Evolutionary conservation across 108 stramenopile genomes (phyloP), one percentile per base, ranked within the genome.

Genomic region (Skeletonema menzelii): DNA sequence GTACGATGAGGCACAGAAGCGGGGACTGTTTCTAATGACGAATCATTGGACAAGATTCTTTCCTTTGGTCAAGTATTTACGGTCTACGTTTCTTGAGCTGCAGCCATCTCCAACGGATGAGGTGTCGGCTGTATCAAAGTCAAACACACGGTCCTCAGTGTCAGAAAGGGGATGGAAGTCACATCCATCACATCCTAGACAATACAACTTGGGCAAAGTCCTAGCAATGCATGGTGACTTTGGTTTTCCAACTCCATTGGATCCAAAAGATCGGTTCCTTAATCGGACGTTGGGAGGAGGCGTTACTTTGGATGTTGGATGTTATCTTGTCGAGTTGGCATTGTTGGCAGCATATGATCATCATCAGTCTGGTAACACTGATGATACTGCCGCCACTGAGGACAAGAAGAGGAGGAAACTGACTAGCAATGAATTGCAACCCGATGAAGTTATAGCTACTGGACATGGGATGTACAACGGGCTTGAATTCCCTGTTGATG

Each of bases 21-120:
- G 79, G 57, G 85, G 89, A 53, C 68, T 91, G 59, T 94, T 94
- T 75, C 59, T 89, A 7, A 91, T 94, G 92, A 73, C 72, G 26
- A 73, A 73, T 59, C 72, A 78, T 49, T 78, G 72, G 77, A 73
- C 77, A 3, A 67, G 72, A 34, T 78, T 78, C 27, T 76, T 76
- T 56, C 75, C 75, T 27, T 57, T 69, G 40, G 65, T 76, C 8
- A 67, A 67, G 27, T 76, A 69, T 47, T 57, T 76, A 67, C 68
- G 67, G 24, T 24, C 44, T 6, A 58, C 26, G 7, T 76, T 76
- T 56, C 75, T 76, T 58, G 22, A 11, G 11, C 17, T 17, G 15
- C 13, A 15, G 13, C 27, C 37, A 8, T 40, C 42, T 70, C 3
- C 69, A 17, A 19, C 11, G 28, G 17, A 15, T 24, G 32, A 22